Evolutionary conservation across 495 filamentous ascomycete species (phyloP), one percentile per base, ranked within the genome.

Genomic region (Parachaetomium inaequale): DNA sequence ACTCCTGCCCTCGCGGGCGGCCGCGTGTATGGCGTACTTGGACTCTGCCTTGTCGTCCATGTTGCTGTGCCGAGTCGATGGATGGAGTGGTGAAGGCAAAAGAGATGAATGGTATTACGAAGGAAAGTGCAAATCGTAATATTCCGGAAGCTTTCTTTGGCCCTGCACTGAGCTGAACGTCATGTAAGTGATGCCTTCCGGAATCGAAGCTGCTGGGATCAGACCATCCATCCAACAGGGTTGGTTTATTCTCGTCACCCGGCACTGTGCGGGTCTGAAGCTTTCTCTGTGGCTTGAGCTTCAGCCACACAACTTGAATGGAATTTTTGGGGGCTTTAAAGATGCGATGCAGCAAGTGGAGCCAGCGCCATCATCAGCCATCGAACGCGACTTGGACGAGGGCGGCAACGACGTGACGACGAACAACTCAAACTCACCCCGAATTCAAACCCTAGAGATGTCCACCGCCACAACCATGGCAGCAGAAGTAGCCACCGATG

Each of bases 11-110:
- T 96, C 91, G 58, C 94, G 82, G 50, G 89, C 86, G 26, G 94
- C 94, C 66, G 89, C 92, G 68, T 98, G 94, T 49, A 97, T 86
- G 55, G 90, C 88, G 71, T 85, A 95, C 71, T 90, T 93, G 31
- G 65, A 63, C 49, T 72, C 59, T 8, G 65, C 51, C 50, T 71
- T 59, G 15, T 72, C 66, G 2, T 63, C 68, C 59, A 66, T 66
- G 55, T 65, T 75, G 31, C 21, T 36, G 15, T 31, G 55, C 26
- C 23, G 45, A 34, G 11, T 51, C 8, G 21, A 26, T 55, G 56
- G 36, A 17, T 40, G 36, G 36, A 15, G 36, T 2, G 17, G 17
- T 15, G 36, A 40, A 40, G 36, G 36, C 14, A 17, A 17, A 10
- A 17, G 36, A 40, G 36, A 40, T 15, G 36, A 15, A 15, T 8